Percentiles rank a stretch among this genome's conserved stretches.
phyloP scores from a whole-genome alignment of 495 filamentous ascomycete genomes.

The Neurospora sp. region DNA sequence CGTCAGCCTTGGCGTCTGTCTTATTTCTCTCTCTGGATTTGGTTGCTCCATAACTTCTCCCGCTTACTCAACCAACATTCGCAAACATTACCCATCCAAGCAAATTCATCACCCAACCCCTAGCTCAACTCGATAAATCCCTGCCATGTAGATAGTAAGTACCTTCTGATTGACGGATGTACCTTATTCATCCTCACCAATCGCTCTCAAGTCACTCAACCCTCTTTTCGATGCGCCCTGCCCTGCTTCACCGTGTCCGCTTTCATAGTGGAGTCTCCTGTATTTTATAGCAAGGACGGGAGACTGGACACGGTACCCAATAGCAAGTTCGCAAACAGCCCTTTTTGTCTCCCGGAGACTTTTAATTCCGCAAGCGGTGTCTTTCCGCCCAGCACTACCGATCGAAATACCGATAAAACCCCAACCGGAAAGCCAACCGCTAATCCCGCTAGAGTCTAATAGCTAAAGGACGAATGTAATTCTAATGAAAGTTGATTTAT shows the following conservation, averaged over 20 bases:
- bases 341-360: neutral
- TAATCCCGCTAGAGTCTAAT: too few relatives aligned
- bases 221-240: neutral
- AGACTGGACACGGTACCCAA: neutral
- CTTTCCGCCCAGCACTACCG: too few relatives aligned
- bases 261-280: neutral
- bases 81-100: neutral
- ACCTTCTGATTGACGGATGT: neutral
- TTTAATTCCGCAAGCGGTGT: too few relatives aligned
- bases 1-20: neutral
- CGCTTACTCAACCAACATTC: neutral
- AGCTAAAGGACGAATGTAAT: neutral
- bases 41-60: neutral
- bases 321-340: neutral
- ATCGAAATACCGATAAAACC: too few relatives aligned
- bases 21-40: neutral
- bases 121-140: neutral
- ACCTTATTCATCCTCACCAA: neutral
- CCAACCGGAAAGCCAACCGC: too few relatives aligned
- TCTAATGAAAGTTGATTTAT: neutral
- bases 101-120: neutral
- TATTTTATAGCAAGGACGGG: neutral
- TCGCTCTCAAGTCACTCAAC: neutral
- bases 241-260: neutral
- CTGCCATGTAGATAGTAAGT: neutral